phyloP scores from a whole-genome alignment of 78 protist genomes.

The Dictyostelium intermedium region DNA sequence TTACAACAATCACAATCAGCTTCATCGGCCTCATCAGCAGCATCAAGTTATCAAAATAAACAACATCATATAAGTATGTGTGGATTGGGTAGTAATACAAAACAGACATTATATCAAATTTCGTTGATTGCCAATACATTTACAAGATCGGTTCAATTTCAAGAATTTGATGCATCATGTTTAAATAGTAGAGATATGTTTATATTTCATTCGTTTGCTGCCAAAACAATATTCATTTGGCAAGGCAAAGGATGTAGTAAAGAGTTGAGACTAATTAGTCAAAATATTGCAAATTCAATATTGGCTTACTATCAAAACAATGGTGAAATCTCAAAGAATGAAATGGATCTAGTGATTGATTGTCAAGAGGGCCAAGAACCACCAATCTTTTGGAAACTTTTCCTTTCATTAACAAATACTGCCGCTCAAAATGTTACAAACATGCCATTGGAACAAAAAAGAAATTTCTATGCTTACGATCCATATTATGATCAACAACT shows the following conservation, averaged over 20 bases:
- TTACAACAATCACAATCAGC: background rate
- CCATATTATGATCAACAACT: constrained; percentile 2
- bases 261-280: background rate
- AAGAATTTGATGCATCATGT: constrained; percentile 14
- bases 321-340: background rate
- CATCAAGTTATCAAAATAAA: background rate
- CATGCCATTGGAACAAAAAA: constrained; percentile 21
- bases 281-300: constrained; percentile 2
- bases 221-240: constrained; percentile 59
- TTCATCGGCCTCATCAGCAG: background rate
- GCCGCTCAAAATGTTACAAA: constrained; percentile 4
- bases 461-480: background rate
- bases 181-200: constrained; percentile 67
- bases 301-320: constrained; percentile 1
- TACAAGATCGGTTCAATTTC: constrained; percentile 18
- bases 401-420: background rate
- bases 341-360: constrained; percentile 1
- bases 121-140: background rate
- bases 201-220: constrained; percentile 10
- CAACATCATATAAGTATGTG: background rate
- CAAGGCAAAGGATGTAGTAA: constrained; percentile 17
- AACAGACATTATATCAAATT: constrained; percentile 12
- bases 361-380: constrained; percentile 54
- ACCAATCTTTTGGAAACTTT: constrained; percentile 58
- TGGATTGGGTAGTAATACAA: background rate